Evolutionary conservation across 2,329 filamentous ascomycete genomes (phyloP).

Genomic region (Calonectria pteridis): DNA sequence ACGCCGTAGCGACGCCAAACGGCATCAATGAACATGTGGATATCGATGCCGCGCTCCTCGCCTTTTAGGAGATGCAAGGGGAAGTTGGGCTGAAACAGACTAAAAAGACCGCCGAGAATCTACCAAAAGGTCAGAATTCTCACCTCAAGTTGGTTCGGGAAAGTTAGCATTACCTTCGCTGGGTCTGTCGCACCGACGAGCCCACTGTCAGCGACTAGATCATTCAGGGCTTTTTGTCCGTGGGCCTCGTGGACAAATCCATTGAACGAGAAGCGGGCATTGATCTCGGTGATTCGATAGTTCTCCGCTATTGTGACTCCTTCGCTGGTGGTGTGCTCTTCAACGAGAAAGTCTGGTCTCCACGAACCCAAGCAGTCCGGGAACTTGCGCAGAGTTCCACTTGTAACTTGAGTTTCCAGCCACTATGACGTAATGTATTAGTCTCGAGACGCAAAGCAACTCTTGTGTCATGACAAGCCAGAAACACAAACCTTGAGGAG

Average conservation of each 20-base stretch:
- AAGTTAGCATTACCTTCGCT: slow-evolving; percentile 33
- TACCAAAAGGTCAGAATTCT: slow-evolving; percentile 29
- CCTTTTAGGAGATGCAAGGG: slow-evolving; percentile 55
- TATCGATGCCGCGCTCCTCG: slow-evolving; percentile 53
- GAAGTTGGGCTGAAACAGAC: slow-evolving; percentile 45
- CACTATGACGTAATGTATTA: slow-evolving; percentile 37
- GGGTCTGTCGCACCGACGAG: slow-evolving; percentile 44
- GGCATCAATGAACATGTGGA: slow-evolving; percentile 52
- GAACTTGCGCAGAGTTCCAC: slow-evolving; percentile 41
- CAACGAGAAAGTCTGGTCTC: slow-evolving; percentile 56
- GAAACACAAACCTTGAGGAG: slow-evolving; percentile 42
- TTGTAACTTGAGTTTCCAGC: slow-evolving; percentile 44
- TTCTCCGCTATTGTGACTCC: slow-evolving; percentile 33
- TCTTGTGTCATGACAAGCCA: background rate
- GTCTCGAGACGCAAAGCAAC: background rate
- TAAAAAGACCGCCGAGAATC: slow-evolving; percentile 48
- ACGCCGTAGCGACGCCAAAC: slow-evolving; percentile 45
- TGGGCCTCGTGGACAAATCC: slow-evolving; percentile 48
- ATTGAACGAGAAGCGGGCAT: slow-evolving; percentile 57
- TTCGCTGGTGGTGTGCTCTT: slow-evolving; percentile 33
- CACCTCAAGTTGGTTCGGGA: background rate
- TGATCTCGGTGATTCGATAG: slow-evolving; percentile 55
- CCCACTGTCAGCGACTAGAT: background rate
- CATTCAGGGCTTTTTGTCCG: slow-evolving; percentile 46
- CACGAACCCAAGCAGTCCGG: slow-evolving; percentile 47